phyloP scores from a whole-genome alignment of 1,139 yeast species.

The Pichia sp. region DNA sequence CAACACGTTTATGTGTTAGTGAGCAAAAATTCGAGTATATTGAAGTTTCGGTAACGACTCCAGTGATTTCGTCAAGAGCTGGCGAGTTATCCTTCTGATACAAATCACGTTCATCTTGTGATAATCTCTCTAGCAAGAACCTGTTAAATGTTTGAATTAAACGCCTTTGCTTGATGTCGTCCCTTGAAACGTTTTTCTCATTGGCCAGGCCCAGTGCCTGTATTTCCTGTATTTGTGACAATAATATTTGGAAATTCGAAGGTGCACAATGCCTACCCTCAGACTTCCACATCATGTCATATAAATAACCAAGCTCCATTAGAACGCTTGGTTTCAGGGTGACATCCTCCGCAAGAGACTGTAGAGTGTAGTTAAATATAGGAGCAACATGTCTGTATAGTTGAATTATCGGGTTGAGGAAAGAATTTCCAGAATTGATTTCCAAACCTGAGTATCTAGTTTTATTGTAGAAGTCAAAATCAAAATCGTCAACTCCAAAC shows the following conservation, averaged over 20 bases:
- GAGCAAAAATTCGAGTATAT: conserved; percentile 25
- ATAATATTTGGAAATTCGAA: conserved; percentile 54
- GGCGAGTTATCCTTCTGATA: conserved; percentile 15
- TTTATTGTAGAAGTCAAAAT: conserved; percentile 74
- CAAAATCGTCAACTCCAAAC: conserved; percentile 93
- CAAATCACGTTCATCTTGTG: conserved; percentile 39
- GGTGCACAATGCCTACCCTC: conserved; percentile 65
- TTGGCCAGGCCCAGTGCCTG: conserved; percentile 45
- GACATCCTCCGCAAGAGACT: conserved; percentile 52
- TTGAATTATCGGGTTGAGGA: conserved; percentile 74
- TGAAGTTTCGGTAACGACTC: conserved; percentile 37
- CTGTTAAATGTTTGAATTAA: conserved; percentile 51
- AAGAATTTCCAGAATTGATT: conserved; percentile 75
- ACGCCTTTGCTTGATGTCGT: conserved; percentile 26
- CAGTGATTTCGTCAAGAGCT: conserved; percentile 33
- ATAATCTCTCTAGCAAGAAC: conserved; percentile 47
- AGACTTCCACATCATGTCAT: conserved; percentile 86
- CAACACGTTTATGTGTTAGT: conserved; percentile 18
- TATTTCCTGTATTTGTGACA: conserved; percentile 42
- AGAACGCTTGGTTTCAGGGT: conserved; percentile 51
- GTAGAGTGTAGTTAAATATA: conserved; percentile 57
- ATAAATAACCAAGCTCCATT: conserved; percentile 80
- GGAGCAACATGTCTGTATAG: conserved; percentile 73
- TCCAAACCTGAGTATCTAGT: conserved; percentile 83
- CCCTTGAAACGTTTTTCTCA: conserved; percentile 32